These are phyloP conservation scores for Kluyveromyces starmeri DNA, from an alignment of 805 yeast genomes.

Conservation along the genomic window DNA sequence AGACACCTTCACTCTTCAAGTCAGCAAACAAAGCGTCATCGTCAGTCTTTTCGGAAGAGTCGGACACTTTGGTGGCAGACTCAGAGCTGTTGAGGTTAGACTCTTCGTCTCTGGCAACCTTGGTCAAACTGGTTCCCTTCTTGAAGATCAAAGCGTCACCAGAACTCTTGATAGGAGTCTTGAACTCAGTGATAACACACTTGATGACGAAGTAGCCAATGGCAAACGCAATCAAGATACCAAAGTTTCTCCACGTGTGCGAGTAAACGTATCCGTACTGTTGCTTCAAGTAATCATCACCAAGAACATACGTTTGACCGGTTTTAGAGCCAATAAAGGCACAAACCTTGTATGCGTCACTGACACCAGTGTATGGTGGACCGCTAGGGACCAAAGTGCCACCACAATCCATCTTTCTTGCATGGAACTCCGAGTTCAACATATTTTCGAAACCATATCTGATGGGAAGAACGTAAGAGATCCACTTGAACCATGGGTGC, in stretches of 20 bases:
- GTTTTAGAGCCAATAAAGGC: conserved; percentile 50
- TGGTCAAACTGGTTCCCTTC: conserved; percentile 34
- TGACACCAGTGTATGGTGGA: conserved; percentile 35
- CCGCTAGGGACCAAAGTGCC: conserved; percentile 46
- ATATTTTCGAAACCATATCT: conserved; percentile 51
- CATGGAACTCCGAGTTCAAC: conserved; percentile 55
- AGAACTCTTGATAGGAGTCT: conserved; percentile 23
- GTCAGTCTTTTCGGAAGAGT: conserved; percentile 5
- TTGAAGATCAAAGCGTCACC: conserved; percentile 40
- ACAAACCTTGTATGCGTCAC: conserved; percentile 39
- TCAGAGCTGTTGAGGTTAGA: conserved; percentile 8
- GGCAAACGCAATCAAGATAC: conserved; percentile 45
- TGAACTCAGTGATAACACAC: conserved; percentile 17
- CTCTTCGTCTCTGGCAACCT: conserved; percentile 14
- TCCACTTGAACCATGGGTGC: conserved; percentile 63
- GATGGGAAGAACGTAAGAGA: conserved; percentile 44
- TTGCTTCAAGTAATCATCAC: conserved; percentile 44
- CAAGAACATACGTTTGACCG: conserved; percentile 46
- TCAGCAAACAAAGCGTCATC: conserved; percentile 17
- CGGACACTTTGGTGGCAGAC: conserved; percentile 5
- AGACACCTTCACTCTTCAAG: conserved; percentile 24
- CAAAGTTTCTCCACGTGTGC: conserved; percentile 78
- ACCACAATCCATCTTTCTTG: conserved; percentile 26
- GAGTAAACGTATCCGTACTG: conserved; percentile 43
- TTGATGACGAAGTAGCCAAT: conserved; percentile 16